Percentiles rank a stretch among this genome's conserved stretches.
These are phyloP conservation scores for Solanum chaucha DNA, from an alignment of 257 asterid genomes.

Conservation along the genomic window DNA sequence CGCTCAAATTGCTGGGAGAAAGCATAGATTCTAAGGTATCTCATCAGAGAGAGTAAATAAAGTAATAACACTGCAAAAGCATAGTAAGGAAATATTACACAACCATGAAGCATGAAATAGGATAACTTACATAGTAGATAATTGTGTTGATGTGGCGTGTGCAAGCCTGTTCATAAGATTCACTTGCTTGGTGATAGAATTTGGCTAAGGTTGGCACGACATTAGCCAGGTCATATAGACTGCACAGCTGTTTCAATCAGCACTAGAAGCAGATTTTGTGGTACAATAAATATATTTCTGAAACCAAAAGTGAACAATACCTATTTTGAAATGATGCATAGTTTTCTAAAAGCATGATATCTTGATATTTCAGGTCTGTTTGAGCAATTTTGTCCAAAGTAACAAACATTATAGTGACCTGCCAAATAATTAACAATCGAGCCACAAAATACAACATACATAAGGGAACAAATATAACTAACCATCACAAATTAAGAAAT, in stretches of 20 bases:
- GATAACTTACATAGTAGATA: slow-evolving; percentile 65
- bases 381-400: too few species aligned
- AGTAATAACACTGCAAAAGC: not conserved
- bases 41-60: not conserved
- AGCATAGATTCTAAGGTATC: not conserved
- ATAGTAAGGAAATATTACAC: not conserved
- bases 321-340: too few species aligned
- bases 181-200: slow-evolving; percentile 98
- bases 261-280: not conserved
- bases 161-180: slow-evolving; percentile 90
- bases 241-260: slow-evolving; percentile 34
- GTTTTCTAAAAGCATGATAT: too few species aligned
- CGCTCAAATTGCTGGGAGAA: slow-evolving; percentile 85
- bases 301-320: too few species aligned
- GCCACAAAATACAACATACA: not conserved
- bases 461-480: not conserved
- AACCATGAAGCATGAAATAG: not conserved
- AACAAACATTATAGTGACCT: slow-evolving; percentile 63
- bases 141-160: slow-evolving; percentile 70
- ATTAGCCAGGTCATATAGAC: slow-evolving; percentile 95
- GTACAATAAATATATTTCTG: not conserved
- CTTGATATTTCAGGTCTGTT: too few species aligned
- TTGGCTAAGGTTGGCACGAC: slow-evolving; percentile 90
- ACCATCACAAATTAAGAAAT: not conserved
- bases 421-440: slow-evolving; percentile 22